A percentile compares a stretch with the other conserved stretches of the same genome.
Conservation (phyloP, 805 yeast genomes). For the Kluyveromyces aestuarii region DNA sequence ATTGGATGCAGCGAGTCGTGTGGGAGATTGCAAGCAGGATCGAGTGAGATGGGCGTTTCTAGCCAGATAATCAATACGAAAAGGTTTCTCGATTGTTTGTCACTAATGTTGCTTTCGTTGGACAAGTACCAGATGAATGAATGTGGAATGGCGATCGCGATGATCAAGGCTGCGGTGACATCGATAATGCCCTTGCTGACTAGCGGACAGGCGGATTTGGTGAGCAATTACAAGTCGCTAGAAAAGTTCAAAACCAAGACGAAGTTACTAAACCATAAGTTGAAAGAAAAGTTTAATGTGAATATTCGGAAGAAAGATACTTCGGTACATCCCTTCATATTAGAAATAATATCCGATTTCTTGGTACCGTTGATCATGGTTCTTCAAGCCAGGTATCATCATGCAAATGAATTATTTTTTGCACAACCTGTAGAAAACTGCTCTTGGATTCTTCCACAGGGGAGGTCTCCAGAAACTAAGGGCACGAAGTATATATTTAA, state of each 20-base stretch:
- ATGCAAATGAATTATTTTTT: slow-evolving; percentile 23
- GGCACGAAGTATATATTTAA: slow-evolving; percentile 19
- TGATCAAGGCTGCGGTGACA: slow-evolving; percentile 18
- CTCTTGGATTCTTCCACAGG: slow-evolving; percentile 16
- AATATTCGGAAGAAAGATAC: not conserved
- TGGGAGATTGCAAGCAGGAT: slow-evolving; percentile 4
- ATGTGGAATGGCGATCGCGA: slow-evolving; percentile 22
- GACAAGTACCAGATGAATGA: slow-evolving; percentile 20
- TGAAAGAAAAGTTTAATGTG: not conserved
- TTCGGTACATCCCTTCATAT: slow-evolving; percentile 17
- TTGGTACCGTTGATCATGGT: slow-evolving; percentile 20
- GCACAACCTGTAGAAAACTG: slow-evolving; percentile 16
- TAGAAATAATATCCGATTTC: slow-evolving; percentile 18
- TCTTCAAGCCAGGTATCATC: slow-evolving; percentile 20
- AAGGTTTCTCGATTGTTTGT: slow-evolving; percentile 16
- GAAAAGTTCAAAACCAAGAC: slow-evolving; percentile 4
- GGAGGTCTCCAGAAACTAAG: slow-evolving; percentile 17
- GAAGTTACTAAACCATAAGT: slow-evolving; percentile 1
- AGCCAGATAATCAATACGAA: slow-evolving; percentile 6
- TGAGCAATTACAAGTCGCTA: slow-evolving; percentile 4
- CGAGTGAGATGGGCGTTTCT: not conserved
- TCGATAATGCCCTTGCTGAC: slow-evolving; percentile 5
- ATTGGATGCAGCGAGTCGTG: slow-evolving; percentile 21
- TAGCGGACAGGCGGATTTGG: slow-evolving; percentile 4
- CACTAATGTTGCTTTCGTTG: slow-evolving; percentile 20